A percentile compares a stretch with the other conserved stretches of the same genome.
Evolutionary conservation across 257 asterid genomes (phyloP).

Genomic region (Pogostemon cablin): DNA sequence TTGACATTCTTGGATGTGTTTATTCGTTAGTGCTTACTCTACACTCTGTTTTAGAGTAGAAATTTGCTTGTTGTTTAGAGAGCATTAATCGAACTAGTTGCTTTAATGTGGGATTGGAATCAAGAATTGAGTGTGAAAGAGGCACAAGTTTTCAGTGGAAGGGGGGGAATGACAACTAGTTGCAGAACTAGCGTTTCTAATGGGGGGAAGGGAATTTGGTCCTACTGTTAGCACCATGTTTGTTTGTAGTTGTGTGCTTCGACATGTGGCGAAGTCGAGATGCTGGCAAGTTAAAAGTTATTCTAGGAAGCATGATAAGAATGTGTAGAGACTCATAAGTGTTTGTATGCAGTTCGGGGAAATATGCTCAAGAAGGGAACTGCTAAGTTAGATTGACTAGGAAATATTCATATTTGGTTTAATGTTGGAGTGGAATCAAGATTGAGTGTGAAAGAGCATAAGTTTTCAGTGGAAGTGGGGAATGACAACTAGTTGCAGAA

Average conservation of each 20-base stretch:
- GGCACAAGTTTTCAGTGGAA: not conserved
- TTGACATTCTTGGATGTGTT: not conserved
- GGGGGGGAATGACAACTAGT: not conserved
- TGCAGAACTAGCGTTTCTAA: not conserved
- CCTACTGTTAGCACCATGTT: not conserved
- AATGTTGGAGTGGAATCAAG: not conserved
- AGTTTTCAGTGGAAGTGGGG: not conserved
- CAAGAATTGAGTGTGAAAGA: conserved; percentile 6
- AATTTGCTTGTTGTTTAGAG: not conserved
- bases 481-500: not conserved
- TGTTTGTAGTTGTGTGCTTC: not conserved
- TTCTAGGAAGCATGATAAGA: not conserved
- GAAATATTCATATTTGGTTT: not conserved
- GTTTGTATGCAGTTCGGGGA: not conserved
- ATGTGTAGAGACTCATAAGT: conserved; percentile 5
- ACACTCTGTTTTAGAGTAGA: not conserved
- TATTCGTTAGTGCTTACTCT: not conserved
- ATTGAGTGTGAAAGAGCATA: not conserved
- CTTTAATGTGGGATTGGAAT: not conserved
- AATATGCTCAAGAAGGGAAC: conserved; percentile 10
- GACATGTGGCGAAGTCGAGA: not conserved
- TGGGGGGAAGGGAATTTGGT: not conserved
- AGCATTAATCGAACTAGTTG: no score
- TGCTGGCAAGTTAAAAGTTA: not conserved
- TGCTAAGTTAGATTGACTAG: not conserved